These are phyloP conservation scores for Cyberlindnera mississippiensis DNA, from an alignment of 805 yeast species.

Conservation along the genomic window DNA sequence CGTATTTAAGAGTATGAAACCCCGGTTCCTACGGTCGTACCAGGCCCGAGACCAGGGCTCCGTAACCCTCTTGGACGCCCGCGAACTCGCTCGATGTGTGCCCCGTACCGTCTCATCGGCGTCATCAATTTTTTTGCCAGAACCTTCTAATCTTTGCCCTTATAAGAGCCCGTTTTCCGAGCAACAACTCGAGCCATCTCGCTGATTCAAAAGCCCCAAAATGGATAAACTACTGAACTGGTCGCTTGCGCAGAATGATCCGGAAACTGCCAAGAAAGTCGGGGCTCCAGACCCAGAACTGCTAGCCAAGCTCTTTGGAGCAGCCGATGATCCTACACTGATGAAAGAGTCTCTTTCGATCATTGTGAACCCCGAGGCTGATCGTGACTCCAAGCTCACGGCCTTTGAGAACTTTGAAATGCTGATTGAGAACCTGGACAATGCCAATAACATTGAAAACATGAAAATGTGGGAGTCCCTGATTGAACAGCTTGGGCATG, in stretches of 20 bases:
- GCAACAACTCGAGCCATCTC: neutral
- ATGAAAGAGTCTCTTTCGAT: constrained; percentile 76
- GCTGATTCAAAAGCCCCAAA: neutral
- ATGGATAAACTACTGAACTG: constrained; percentile 93
- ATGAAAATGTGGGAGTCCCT: constrained; percentile 76
- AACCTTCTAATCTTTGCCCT: neutral
- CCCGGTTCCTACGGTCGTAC: too few species aligned
- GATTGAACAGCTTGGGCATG: constrained; percentile 46
- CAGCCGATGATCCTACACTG: constrained; percentile 81
- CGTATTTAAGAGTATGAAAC: too few species aligned
- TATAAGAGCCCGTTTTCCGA: neutral
- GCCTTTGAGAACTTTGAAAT: constrained; percentile 92
- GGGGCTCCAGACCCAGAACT: constrained; percentile 79
- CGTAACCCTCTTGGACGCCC: neutral
- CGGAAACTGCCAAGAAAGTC: constrained; percentile 56
- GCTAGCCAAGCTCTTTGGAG: constrained; percentile 69
- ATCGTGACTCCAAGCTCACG: constrained; percentile 57
- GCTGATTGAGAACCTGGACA: constrained; percentile 89
- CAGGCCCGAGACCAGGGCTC: too few species aligned
- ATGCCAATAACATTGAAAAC: constrained; percentile 88
- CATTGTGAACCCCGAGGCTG: constrained; percentile 53
- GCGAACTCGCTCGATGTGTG: constrained; percentile 5
- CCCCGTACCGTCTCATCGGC: constrained; percentile 4
- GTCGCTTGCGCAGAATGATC: constrained; percentile 83
- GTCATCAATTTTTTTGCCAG: constrained; percentile 4